These are phyloP conservation scores for Cicer pinnatifidum DNA, from an alignment of 306 rosid species.

Conservation along the genomic window DNA sequence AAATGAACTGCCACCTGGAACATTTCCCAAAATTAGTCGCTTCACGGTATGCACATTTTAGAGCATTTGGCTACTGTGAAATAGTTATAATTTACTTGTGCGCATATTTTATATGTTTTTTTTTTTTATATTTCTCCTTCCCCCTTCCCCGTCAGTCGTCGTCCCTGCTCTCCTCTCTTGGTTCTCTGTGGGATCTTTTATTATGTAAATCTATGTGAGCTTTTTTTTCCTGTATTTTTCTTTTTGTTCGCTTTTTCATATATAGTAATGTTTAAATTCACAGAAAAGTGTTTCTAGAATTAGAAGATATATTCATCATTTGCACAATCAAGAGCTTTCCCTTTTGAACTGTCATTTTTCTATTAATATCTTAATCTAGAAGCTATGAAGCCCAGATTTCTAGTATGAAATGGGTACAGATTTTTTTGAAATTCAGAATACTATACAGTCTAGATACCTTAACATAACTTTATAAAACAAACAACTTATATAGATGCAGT, in stretches of 20 bases:
- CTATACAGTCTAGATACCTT: not conserved
- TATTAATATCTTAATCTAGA: conserved; percentile 10
- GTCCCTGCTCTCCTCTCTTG: conserved; percentile 2
- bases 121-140: not conserved
- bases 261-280: conserved; percentile 2
- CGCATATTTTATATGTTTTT: conserved; percentile 1
- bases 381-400: not conserved
- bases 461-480: not conserved
- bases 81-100: conserved; percentile 17
- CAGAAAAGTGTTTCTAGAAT: not conserved
- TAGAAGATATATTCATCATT: conserved; percentile 25
- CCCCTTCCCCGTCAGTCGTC: conserved; percentile 6
- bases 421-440: not conserved
- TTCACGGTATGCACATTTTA: conserved; percentile 63
- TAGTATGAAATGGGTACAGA: not conserved
- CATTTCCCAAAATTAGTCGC: conserved; percentile 59
- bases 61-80: conserved; percentile 29
- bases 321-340: not conserved
- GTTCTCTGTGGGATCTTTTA: not conserved
- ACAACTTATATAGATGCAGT: not conserved
- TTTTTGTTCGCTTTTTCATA: too few species aligned
- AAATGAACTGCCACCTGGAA: conserved; percentile 70
- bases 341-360: conserved; percentile 3
- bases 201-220: not conserved
- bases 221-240: not conserved